Base-by-base conservation (phyloP, 345 rosid species). In the Citrus hindsii region DNA sequence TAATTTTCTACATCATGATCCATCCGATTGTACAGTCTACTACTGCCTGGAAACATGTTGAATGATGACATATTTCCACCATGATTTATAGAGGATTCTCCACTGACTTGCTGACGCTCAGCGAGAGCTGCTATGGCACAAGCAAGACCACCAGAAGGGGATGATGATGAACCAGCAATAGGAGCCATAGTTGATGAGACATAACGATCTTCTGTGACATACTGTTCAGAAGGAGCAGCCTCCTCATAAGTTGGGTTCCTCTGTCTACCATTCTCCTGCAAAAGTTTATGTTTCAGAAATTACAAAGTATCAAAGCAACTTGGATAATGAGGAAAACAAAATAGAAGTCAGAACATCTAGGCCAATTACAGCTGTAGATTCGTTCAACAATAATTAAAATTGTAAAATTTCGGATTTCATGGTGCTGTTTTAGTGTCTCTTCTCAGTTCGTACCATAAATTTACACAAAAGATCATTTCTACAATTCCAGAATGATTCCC, bases 101-200 rank as follows among this genome's bases (percentile, higher is more conserved):
- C 94, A 77, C 83, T 80, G 80, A 77, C 79, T 86, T 92, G 97
- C 82, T 88, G 96, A 64, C 93, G 92, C 87, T 95, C 98, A 67
- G 97, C 93, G 33, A 93, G 93, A 72, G 94, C 96, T 71, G 96
- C 93, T 77, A 93, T 83, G 66, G 97, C 96, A 81, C 96, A 92
- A 67, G 93, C 92, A 82, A 88, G 92, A 48, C 98, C 93, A 28
- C 90, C 92, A 78, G 98, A 90, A 75, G 99, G 91, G 65, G 97
- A 91, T 64, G 94, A 87, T 24, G 93, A 79, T 69, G 96, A 87
- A 62, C 90, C 88, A 67, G 75, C 69, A 65, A 79, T 5, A 27
- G 91, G 85, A 78, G 86, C 83, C 83, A 80, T 61, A 27, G 80
- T 63, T 65, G 86, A 85, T 27, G 89, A 80, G 42, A 83, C 83